Conservation (phyloP, 495 filamentous ascomycete genomes). For the Lepidopterella palustris region DNA sequence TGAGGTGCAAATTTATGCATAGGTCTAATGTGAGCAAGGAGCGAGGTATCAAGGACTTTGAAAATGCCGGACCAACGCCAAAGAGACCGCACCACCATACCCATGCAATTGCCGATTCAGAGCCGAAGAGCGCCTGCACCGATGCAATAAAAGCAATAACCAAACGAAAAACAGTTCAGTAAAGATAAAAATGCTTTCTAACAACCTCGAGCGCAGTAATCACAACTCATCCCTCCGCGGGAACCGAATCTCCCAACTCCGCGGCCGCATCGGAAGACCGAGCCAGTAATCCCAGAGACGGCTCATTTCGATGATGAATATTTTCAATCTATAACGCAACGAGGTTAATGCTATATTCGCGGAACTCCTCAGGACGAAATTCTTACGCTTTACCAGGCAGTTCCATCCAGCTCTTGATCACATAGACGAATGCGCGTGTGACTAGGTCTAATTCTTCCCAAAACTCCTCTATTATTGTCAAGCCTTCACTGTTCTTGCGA, state of each 20-base stretch:
- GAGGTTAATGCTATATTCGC: neutral
- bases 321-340: constrained; percentile 47
- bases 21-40: no score
- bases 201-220: no score
- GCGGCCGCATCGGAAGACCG: constrained; percentile 65
- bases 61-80: no score
- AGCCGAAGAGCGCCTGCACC: no score
- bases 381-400: constrained; percentile 70
- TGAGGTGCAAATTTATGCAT: no score
- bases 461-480: constrained; percentile 52
- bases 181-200: no score
- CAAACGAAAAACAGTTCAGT: no score
- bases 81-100: no score
- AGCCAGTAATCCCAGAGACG: constrained; percentile 71
- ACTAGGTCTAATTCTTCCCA: constrained; percentile 57
- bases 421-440: constrained; percentile 52
- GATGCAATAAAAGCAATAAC: no score
- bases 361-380: neutral
- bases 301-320: constrained; percentile 52
- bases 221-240: constrained; percentile 54
- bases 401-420: constrained; percentile 62
- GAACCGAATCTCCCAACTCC: constrained; percentile 57
- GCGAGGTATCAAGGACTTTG: no score
- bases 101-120: no score
- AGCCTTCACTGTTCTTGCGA: constrained; percentile 30